Evolutionary conservation across 2,329 filamentous ascomycete species (phyloP), one percentile per base, ranked within the genome.

Genomic region (Hypoxylon sp.): DNA sequence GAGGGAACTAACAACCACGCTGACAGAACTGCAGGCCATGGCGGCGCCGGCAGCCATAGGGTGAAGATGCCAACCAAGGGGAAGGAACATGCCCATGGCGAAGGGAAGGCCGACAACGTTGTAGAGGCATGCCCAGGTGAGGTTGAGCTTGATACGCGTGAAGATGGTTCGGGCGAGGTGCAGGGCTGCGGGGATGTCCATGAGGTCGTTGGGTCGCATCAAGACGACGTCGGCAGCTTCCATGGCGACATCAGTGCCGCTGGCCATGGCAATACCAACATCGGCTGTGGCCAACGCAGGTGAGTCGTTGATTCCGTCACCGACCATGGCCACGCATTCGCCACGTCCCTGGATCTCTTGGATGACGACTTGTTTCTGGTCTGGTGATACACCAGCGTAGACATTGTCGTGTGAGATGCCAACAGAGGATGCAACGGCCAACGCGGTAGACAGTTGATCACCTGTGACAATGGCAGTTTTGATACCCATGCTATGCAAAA

Each of bases 251-350:
- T 97, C 94, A 0, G 94, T 97, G 48, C 94, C 94, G 5, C 87
- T 91, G 4, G 90, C 83, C 72, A 99, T 90, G 50, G 92, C 92
- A 61, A 99, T 96, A 58, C 94, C 94, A 19, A 97, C 86, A 62
- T 96, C 87, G 7, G 94, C 92, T 0, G 91, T 96, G 0, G 91
- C 94, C 7, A 99, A 83, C 0, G 94, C 94, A 0, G 94, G 94
- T 0, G 91, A 96, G 75, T 99, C 94, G 72, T 99, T 99, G 80
- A 99, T 97, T 30, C 94, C 94, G 70, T 99, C 94, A 42, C 94
- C 92, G 9, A 97, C 92, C 94, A 99, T 99, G 61, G 90, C 94
- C 17, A 97, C 90, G 38, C 88, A 78, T 63, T 91, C 83, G 54
- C 91, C 91, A 40, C 78, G 72, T 0, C 79, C 76, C 73, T 97